Evolutionary conservation across 371 early-diverging fungal species (phyloP).

Genomic region (Mucor ambiguus): DNA sequence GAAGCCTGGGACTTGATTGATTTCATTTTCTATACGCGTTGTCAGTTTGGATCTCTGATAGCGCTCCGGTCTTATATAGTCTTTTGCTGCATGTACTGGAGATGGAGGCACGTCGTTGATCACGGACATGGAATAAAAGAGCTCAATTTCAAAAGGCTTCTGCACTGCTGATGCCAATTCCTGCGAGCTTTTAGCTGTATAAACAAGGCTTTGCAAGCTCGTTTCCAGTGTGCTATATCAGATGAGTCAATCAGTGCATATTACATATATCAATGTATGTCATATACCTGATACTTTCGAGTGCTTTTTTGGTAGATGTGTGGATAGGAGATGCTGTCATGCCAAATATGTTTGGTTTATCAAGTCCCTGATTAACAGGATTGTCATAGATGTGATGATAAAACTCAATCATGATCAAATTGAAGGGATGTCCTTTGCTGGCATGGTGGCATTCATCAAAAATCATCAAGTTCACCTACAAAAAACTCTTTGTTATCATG

Average conservation of each 20-base stretch:
- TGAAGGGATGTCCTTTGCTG: constrained; percentile 78
- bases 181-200: constrained; percentile 49
- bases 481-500: not conserved
- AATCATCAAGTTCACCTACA: constrained; percentile 72
- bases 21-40: constrained; percentile 27
- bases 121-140: not conserved
- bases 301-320: constrained; percentile 30
- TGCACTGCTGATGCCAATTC: constrained; percentile 38
- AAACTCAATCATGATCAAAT: constrained; percentile 80
- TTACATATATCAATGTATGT: not conserved
- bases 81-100: constrained; percentile 36
- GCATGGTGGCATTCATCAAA: constrained; percentile 95
- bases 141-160: constrained; percentile 39
- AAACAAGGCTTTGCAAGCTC: constrained; percentile 62
- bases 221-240: constrained; percentile 64
- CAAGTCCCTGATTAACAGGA: constrained; percentile 29
- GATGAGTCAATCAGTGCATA: not conserved
- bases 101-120: constrained; percentile 5
- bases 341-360: constrained; percentile 78
- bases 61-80: constrained; percentile 21
- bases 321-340: constrained; percentile 90
- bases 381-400: constrained; percentile 49
- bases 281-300: constrained; percentile 41
- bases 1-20: constrained; percentile 38
- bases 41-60: constrained; percentile 47